These are phyloP conservation scores for Periconia macrospinosa DNA, from an alignment of 2,329 filamentous ascomycete species.

Conservation along the genomic window DNA sequence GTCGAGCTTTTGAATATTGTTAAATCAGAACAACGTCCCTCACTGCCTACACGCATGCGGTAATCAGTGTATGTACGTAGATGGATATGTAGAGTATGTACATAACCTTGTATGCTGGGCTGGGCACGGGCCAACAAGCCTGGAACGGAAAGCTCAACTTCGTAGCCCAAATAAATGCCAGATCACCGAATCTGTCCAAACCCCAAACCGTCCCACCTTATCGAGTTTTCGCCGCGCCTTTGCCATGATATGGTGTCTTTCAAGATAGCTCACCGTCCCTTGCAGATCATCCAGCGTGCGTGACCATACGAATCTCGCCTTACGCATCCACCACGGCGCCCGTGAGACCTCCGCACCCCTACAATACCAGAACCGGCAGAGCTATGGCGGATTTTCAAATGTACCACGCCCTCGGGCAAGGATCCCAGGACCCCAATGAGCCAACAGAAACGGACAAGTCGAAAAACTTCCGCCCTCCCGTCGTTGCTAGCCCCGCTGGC, in stretches of 20 bases:
- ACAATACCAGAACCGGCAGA: background rate
- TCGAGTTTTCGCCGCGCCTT: constrained; percentile 10
- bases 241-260: constrained; percentile 25
- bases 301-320: constrained; percentile 16
- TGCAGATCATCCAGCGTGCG: constrained; percentile 13
- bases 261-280: constrained; percentile 12
- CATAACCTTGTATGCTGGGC: background rate
- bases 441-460: constrained; percentile 30
- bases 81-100: too few species aligned
- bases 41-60: too few species aligned
- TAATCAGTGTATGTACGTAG: too few species aligned
- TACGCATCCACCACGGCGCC: constrained; percentile 14
- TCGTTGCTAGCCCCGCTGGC: constrained; percentile 48
- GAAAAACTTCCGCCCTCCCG: constrained; percentile 43
- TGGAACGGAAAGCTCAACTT: constrained; percentile 23
- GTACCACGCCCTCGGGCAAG: constrained; percentile 40
- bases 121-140: constrained; percentile 18
- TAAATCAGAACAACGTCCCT: too few species aligned
- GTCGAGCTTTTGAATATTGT: too few species aligned
- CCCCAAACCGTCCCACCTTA: constrained; percentile 11
- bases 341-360: constrained; percentile 26
- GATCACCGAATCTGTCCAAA: constrained; percentile 30
- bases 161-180: constrained; percentile 28
- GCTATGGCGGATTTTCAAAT: constrained; percentile 42
- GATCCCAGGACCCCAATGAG: constrained; percentile 28